phyloP scores from a whole-genome alignment of 441 rosid species.

The Gossypium gossypioides region DNA sequence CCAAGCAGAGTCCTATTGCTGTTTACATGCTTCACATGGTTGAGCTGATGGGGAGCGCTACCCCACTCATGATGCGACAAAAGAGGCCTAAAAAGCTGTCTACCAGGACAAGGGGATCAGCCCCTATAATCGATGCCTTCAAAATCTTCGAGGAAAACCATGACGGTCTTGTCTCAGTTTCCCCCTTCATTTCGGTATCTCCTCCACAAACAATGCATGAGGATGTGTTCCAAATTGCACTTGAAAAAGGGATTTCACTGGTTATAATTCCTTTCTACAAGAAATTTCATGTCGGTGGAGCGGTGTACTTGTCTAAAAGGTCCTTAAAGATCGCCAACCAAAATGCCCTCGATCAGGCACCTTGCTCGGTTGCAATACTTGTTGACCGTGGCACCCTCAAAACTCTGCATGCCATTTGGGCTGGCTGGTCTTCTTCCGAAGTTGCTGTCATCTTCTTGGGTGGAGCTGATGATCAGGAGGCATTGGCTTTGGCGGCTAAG shows the following conservation, averaged over 20 bases:
- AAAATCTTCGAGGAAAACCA: constrained; percentile 13
- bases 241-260: constrained; percentile 16
- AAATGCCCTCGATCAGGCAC: constrained; percentile 26
- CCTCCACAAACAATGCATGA: constrained; percentile 30
- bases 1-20: constrained; percentile 18
- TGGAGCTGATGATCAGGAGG: constrained; percentile 35
- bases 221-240: constrained; percentile 31
- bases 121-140: constrained; percentile 28
- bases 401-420: constrained; percentile 10
- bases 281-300: constrained; percentile 22
- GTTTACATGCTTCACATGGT: constrained; percentile 30
- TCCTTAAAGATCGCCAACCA: constrained; percentile 17
- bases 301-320: constrained; percentile 9
- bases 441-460: constrained; percentile 33
- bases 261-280: constrained; percentile 34
- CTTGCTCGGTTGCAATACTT: constrained; percentile 40
- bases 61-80: constrained; percentile 30
- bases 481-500: constrained; percentile 24
- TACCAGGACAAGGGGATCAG: constrained; percentile 9
- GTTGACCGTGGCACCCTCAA: constrained; percentile 15
- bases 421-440: not conserved
- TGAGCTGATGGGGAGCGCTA: constrained; percentile 32
- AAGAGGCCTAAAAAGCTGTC: constrained; percentile 13
- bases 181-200: constrained; percentile 28
- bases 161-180: constrained; percentile 6